Base-by-base conservation (phyloP, 1,139 yeast genomes). In the Protomyces inouyei region DNA sequence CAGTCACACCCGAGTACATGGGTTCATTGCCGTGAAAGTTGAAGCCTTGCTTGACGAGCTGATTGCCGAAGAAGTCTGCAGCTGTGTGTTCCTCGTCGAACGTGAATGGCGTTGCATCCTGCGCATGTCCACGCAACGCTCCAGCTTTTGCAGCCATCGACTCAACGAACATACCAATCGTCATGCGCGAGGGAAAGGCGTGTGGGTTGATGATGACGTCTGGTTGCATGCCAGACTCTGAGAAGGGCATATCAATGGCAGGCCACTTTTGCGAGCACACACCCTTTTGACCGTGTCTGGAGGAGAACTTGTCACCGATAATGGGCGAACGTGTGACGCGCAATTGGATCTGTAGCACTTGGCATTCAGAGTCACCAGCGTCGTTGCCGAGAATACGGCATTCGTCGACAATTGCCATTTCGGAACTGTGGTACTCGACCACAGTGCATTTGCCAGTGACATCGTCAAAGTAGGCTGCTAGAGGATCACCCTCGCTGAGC, bases 121-220 rank as follows among this genome's bases (percentile, higher is more conserved):
- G 98, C 1, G 98, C 95, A 73, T 91, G 86, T 73, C 99, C 99
- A 72, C 93, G 98, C 73, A 95, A 79, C 10, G 97, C 97, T 76
- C 98, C 98, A 4, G 98, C 95, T 76, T 93, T 93, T 73, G 98
- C 98, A 16, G 98, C 98, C 68, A 93, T 79, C 66, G 96, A 87
- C 78, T 93, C 99, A 60, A 93, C 98, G 79, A 93, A 93, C 98
- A 93, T 93, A 80, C 98, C 99, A 77, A 93, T 93, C 28, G 99
- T 93, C 99, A 93, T 93, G 82, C 98, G 95, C 64, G 98, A 92
- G 71, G 98, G 98, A 92, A 93, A 93, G 70, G 98, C 98, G 76
- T 93, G 98, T 3, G 98, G 98, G 75, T 93, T 93, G 73, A 93
- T 93, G 73, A 93, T 93, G 70, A 93, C 89, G 78, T 93, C 98